Base-by-base conservation (phyloP, 306 rosid species). In the Glycine tomentella region DNA sequence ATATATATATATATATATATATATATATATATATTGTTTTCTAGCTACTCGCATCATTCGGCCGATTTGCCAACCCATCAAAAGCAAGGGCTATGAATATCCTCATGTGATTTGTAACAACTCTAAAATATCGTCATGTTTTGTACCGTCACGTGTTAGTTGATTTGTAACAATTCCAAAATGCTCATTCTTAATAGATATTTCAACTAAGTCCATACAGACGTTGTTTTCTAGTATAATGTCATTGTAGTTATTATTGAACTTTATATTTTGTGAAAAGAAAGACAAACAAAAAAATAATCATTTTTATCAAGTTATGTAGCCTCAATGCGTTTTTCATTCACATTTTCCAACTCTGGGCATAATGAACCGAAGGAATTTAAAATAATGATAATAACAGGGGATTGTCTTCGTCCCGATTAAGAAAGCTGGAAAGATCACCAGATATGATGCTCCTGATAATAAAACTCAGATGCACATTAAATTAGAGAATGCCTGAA, bases 401-500 rank as follows among this genome's bases (percentile, higher is more conserved):
- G 80, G 80, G 25, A 34, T n/a, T 63, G 68, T 38, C 36, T 74
- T 77, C 52, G 59, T 69, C 50, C 50, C 36, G 36, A 25, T 25
- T 61, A 63, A n/a, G 63, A 67, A 68, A 68, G 36, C 69, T 6
- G 36, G 66, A 64, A 74, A 16, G 15, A 51, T 13, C 34, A 59
- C 53, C 62, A 4, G 51, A 50, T 34, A 76, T 33, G 46, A 69
- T 16, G 42, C 58, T 42, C 67, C 20, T 78, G 16, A 52, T 58
- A 62, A 34, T 44, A 80, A 81, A 61, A 76, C 75, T 75, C 15
- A 51, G 50, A n/a, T 44, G 73, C 64, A 65, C 5, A 65, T 68
- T 76, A 59, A 81, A 17, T 52, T 57, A 63, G 76, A 78, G 75
- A 58, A 79, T 36, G 33, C 9, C n/a, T 12, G 65, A 78, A 38